Evolutionary conservation across 768 basidiomycete genomes (phyloP).

Genomic region (Podaxis rugospora): DNA sequence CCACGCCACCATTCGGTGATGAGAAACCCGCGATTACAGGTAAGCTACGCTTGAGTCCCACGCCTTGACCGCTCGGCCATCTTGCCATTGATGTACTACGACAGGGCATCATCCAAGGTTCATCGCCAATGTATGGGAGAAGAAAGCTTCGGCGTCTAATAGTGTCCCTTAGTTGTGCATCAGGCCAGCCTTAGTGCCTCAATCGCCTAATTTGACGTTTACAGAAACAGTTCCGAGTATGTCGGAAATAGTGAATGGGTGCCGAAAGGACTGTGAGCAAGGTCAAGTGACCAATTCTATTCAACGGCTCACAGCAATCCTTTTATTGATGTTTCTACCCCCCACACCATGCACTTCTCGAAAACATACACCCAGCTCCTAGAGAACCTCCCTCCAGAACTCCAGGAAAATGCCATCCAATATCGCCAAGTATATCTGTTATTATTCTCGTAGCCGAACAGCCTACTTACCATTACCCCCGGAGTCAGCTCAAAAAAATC

Average conservation of each 20-base stretch:
- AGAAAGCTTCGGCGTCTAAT: no score
- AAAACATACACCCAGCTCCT: conserved; percentile 65
- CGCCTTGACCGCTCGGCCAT: conserved; percentile 47
- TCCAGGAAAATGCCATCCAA: conserved; percentile 75
- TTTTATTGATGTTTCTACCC: not conserved
- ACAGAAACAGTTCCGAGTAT: no score
- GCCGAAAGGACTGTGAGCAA: no score
- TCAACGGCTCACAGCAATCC: not conserved
- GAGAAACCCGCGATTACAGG: conserved; percentile 19
- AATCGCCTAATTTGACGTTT: no score
- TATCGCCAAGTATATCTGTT: conserved; percentile 61
- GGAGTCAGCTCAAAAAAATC: conserved; percentile 76
- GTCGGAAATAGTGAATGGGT: no score
- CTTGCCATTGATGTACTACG: conserved; percentile 25
- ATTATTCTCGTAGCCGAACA: not conserved
- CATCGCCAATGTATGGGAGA: no score
- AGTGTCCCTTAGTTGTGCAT: no score
- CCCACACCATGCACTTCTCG: conserved; percentile 60
- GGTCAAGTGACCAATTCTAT: not conserved
- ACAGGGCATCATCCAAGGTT: no score
- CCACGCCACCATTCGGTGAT: conserved; percentile 18
- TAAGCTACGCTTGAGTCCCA: conserved; percentile 42
- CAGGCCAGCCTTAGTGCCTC: no score
- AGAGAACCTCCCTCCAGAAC: conserved; percentile 66
- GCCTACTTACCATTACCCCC: not conserved